Evolutionary conservation across 306 rosid species (phyloP), one percentile per base, ranked within the genome.

Genomic region (Sphenostylis stenocarpa): DNA sequence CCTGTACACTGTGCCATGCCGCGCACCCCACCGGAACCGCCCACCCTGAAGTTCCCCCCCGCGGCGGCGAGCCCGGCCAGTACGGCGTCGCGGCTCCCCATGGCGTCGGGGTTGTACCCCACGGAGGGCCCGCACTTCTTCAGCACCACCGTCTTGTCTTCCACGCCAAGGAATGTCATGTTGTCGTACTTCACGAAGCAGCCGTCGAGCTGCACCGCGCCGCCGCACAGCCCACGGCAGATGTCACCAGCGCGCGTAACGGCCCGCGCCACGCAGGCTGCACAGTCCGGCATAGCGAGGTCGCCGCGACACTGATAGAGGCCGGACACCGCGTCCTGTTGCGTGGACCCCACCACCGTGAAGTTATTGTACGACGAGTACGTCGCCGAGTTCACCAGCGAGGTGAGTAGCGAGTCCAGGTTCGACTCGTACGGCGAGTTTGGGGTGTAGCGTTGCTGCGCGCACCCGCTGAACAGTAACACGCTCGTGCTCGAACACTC

Each of bases 291-390:
- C 97, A 92, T 89, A 68, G 96, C 76, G 31, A 92, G 92, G 84
- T 95, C 96, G 2, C 89, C 98, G 1, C 97, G 98, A 82, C 98
- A 95, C 41, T 95, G 98, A 88, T 83, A 92, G 73, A 95, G 97
- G 2, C 97, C 98, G 77, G 81, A 85, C 17, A 92, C 41, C 17
- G 73, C 69, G 85, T 93, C 98, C 21, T 86, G 89, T 1, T 78
- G 83, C 75, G 64, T 65, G 29, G 97, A 84, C 1, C 87, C 92
- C 6, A 87, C 51, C 70, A 92, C 64, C 77, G 98, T 86, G 96
- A 81, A 87, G 85, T 95, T 92, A 87, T 88, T 90, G 88, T 90
- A 92, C 55, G 97, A 53, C 3, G 88, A 67, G 89, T 89, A 90
- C 5, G 98, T 95, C 49, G 98, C 97, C 1, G 98, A 89, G 90